These are phyloP conservation scores for Sphaerulina populicola DNA, from an alignment of 2,329 filamentous ascomycete species.

Conservation along the genomic window DNA sequence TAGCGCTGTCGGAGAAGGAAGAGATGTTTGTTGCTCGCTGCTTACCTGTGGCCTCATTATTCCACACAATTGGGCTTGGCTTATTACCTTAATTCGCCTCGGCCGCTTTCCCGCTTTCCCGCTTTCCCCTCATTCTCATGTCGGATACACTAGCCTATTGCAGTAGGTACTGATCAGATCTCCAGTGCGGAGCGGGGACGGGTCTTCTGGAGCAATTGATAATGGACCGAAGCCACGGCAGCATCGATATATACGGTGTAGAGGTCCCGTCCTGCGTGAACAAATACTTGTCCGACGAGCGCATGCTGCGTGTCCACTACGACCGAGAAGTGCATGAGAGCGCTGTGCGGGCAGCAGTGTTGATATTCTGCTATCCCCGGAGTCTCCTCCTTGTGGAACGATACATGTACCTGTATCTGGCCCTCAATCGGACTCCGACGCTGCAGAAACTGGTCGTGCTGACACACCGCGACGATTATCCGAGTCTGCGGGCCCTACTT, in stretches of 20 bases:
- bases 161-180: conserved; percentile 6
- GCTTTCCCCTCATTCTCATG: conserved; percentile 5
- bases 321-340: conserved; percentile 39
- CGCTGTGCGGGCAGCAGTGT: conserved; percentile 37
- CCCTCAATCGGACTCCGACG: conserved; percentile 13
- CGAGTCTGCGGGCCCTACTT: conserved; percentile 15
- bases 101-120: no score
- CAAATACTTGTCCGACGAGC: conserved; percentile 37
- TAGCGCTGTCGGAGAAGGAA: no score
- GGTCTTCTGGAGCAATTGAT: conserved; percentile 43
- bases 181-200: conserved; percentile 31
- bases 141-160: not conserved
- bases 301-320: conserved; percentile 39
- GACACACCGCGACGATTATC: conserved; percentile 39
- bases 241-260: conserved; percentile 38
- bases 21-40: no score
- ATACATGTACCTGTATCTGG: conserved; percentile 33
- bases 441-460: conserved; percentile 38
- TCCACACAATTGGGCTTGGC: no score
- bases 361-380: conserved; percentile 50
- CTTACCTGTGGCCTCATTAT: no score
- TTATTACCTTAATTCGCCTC: conserved; percentile 3
- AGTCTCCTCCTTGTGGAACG: conserved; percentile 39
- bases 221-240: conserved; percentile 27
- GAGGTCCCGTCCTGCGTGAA: conserved; percentile 43